A percentile compares a stretch with the other conserved stretches of the same genome.
phyloP scores from a whole-genome alignment of 441 rosid species.

The Dalechampia spathulata region DNA sequence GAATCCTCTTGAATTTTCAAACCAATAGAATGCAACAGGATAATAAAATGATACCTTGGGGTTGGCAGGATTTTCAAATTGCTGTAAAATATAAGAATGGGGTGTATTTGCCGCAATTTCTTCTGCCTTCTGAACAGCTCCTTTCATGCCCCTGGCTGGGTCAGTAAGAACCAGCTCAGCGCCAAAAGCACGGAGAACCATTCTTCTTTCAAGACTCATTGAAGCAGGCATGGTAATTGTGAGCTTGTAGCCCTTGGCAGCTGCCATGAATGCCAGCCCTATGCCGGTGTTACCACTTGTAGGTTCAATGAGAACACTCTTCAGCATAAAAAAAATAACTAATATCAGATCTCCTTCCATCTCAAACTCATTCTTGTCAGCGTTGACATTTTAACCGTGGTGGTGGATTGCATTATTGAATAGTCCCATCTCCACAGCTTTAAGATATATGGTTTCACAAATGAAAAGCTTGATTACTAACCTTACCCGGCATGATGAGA shows the following conservation, averaged over 20 bases:
- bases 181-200: slow-evolving; percentile 54
- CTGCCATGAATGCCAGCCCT: slow-evolving; percentile 64
- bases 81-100: slow-evolving; percentile 42
- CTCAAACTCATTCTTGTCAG: background rate
- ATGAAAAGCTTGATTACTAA: slow-evolving; percentile 21
- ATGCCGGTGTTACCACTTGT: slow-evolving; percentile 61
- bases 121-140: slow-evolving; percentile 49
- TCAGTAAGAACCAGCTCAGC: slow-evolving; percentile 58
- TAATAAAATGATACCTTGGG: slow-evolving; percentile 41
- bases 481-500: slow-evolving; percentile 42
- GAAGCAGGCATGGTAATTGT: slow-evolving; percentile 58
- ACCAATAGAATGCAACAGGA: background rate
- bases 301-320: slow-evolving; percentile 51
- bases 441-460: background rate
- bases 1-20: slow-evolving; percentile 7
- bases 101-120: slow-evolving; percentile 45
- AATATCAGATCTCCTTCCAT: too few species aligned
- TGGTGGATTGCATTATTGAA: background rate
- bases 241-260: slow-evolving; percentile 53
- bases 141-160: slow-evolving; percentile 50
- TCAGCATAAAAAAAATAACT: slow-evolving; percentile 5
- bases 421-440: too few species aligned
- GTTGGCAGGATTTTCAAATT: slow-evolving; percentile 57
- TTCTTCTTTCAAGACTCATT: slow-evolving; percentile 64
- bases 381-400: background rate